Conservation (phyloP, 2,329 filamentous ascomycete genomes). For the Thielaviopsis musarum region DNA sequence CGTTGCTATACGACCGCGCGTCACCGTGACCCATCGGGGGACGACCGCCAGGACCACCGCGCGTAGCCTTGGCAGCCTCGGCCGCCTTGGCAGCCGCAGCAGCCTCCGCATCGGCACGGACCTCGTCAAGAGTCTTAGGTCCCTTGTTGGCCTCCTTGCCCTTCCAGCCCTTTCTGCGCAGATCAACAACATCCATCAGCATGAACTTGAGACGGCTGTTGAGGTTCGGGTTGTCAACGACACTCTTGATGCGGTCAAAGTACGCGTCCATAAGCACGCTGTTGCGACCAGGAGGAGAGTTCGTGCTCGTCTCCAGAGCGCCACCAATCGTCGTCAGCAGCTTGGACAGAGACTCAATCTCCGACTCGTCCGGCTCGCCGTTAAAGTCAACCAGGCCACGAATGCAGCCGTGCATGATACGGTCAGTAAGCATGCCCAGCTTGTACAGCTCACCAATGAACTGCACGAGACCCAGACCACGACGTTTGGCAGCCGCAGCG, state of each 20-base stretch:
- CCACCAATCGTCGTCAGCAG: conserved; percentile 79
- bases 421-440: conserved; percentile 92
- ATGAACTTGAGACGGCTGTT: conserved; percentile 87
- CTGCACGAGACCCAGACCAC: conserved; percentile 92
- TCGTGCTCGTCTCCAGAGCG: conserved; percentile 70
- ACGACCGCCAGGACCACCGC: conserved; percentile 47
- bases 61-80: conserved; percentile 29
- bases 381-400: conserved; percentile 93
- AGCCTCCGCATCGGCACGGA: conserved; percentile 68
- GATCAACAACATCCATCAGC: conserved; percentile 85
- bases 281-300: conserved; percentile 1
- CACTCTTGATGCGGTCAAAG: conserved; percentile 72
- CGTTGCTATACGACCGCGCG: conserved; percentile 54
- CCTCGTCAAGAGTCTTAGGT: conserved; percentile 88
- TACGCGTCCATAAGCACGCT: conserved; percentile 74
- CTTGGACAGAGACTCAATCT: conserved; percentile 90
- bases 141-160: conserved; percentile 88
- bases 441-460: conserved; percentile 99
- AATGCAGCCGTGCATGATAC: conserved; percentile 99
- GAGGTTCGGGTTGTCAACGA: conserved; percentile 64
- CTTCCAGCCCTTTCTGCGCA: conserved; percentile 60
- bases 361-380: conserved; percentile 81
- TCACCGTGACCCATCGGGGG: conserved; percentile 68
- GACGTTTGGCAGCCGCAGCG: conserved; percentile 85
- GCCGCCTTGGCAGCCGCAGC: conserved; percentile 61